Evolutionary conservation across 2,329 filamentous ascomycete genomes (phyloP), one percentile per base, ranked within the genome.

Genomic region (Sporothrix curviconia): DNA sequence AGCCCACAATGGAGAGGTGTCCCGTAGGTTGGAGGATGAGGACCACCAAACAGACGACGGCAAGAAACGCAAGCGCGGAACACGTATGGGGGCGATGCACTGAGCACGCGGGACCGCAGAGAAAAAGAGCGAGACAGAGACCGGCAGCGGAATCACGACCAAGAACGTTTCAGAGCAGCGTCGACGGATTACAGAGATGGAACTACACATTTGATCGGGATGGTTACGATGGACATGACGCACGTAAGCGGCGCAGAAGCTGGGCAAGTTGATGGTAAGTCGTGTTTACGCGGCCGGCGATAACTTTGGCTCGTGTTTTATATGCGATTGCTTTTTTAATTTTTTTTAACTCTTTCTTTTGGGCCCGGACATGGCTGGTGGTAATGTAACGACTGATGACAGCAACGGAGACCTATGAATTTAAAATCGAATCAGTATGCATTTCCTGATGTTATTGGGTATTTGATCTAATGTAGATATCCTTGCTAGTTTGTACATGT

Each of bases 241-340:
- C 32, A 11, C 49, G 59, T 5, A 60, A 60, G 40, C 51, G 52
- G 30, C 49, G 61, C 14, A 37, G 61, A 28, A 62, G 61, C 15
- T 59, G 53, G 59, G 53, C 47, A 8, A 28, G 44, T 4, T 60
- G 14, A 17, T 30, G 14, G 24, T 14, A 17, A 9, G 34, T 43
- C 8, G 19, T 46, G 3, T 17, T n/a, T n/a, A n/a, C n/a, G n/a
- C n/a, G n/a, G n/a, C n/a, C n/a, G n/a, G 17, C 11, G 17, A 25
- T 46, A n/a, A 46, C 30, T 47, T 28, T 19, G n/a, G n/a, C 17
- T 4, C 22, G 19, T 7, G 44, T 14, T 25, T 15, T 19, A 17
- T 36, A 17, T 39, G n/a, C n/a, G n/a, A n/a, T 34, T 28, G 30
- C 17, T 42, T 1, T 11, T 39, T 46, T 36, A 30, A 3, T 7